Evolutionary conservation across 371 early-diverging fungal species (phyloP).

Genomic region (Mortierella sp.): DNA sequence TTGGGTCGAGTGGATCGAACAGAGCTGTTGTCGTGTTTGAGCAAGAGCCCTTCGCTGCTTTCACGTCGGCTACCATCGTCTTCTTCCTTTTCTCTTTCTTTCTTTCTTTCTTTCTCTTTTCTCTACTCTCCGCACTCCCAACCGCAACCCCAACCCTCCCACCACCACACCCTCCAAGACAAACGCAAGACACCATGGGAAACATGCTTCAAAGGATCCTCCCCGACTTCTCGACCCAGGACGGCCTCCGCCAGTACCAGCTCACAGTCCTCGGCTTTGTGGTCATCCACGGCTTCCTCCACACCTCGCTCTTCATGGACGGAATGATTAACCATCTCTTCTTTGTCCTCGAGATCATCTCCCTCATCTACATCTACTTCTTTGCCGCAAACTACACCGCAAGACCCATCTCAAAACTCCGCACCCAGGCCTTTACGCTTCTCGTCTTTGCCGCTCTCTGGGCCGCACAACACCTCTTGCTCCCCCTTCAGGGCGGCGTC

Average conservation of each 20-base stretch:
- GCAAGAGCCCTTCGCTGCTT: neutral
- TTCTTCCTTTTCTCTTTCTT: constrained; percentile 3
- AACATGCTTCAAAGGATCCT: constrained; percentile 11
- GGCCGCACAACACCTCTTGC: constrained; percentile 22
- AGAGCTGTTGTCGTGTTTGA: neutral
- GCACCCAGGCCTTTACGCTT: constrained; percentile 15
- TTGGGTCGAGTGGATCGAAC: neutral
- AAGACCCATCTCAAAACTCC: constrained; percentile 14
- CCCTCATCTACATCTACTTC: constrained; percentile 21
- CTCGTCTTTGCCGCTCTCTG: constrained; percentile 15
- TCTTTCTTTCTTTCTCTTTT: neutral
- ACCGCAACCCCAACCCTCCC: neutral
- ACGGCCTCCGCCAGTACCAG: constrained; percentile 36
- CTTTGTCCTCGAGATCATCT: constrained; percentile 20
- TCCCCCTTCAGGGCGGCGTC: neutral
- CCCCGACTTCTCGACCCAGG: constrained; percentile 9
- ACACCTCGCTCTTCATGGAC: constrained; percentile 33
- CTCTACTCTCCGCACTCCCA: neutral
- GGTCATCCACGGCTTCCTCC: constrained; percentile 27
- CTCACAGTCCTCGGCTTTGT: constrained; percentile 17
- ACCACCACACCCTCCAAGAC: neutral
- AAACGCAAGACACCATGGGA: neutral
- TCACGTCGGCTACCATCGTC: neutral
- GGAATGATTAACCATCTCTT: constrained; percentile 26
- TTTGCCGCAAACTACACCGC: constrained; percentile 18